These are phyloP conservation scores for Euphorbia peplus DNA, from an alignment of 345 rosid genomes.

Conservation along the genomic window DNA sequence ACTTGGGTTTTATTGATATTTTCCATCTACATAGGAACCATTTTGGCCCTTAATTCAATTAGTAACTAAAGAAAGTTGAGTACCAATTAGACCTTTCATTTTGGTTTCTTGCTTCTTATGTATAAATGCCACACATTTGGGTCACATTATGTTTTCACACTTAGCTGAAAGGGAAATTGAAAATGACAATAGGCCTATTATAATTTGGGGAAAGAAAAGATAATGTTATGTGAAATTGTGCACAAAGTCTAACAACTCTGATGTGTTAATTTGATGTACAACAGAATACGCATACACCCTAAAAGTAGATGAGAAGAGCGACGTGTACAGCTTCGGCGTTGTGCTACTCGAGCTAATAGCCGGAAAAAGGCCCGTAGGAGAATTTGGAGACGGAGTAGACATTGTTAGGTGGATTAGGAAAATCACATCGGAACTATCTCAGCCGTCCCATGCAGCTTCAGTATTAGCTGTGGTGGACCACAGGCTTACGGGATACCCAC, in stretches of 20 bases:
- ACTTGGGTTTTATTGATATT: no score
- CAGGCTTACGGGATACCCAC: constrained; percentile 60
- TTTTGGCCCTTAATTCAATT: no score
- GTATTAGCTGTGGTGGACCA: constrained; percentile 63
- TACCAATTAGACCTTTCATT: no score
- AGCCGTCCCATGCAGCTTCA: constrained; percentile 59
- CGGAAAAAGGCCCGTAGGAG: constrained; percentile 86
- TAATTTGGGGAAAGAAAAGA: no score
- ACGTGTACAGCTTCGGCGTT: constrained; percentile 90
- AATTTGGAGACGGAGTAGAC: constrained; percentile 94
- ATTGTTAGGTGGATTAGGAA: constrained; percentile 88
- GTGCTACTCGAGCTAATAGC: constrained; percentile 77
- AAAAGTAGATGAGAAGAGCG: constrained; percentile 89
- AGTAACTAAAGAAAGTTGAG: no score
- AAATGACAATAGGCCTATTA: background rate
- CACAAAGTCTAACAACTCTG: background rate
- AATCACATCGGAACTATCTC: constrained; percentile 57
- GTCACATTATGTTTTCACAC: background rate
- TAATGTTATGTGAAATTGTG: no score
- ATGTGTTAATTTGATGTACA: background rate
- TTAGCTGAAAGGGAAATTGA: background rate
- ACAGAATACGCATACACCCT: constrained; percentile 87
- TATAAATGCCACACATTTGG: no score
- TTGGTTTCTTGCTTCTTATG: no score
- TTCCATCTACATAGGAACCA: no score